Evolutionary conservation across 306 rosid genomes (phyloP), one percentile per base, ranked within the genome.

Genomic region (Citrullus colocynthis): DNA sequence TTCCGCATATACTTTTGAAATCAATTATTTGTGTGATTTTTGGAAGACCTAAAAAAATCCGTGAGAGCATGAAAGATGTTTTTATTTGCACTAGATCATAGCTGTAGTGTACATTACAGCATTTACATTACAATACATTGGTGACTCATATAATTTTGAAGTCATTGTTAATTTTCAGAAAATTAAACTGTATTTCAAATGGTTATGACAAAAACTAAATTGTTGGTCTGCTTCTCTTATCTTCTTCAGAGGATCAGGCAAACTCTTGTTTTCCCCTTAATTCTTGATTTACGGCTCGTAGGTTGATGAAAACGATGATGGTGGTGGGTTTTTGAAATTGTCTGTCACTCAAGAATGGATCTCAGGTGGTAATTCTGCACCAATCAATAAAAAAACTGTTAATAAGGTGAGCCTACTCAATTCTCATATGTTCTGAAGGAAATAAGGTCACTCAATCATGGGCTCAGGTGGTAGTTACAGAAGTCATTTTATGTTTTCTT

Each of bases 321-420:
- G 62, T 6, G 88, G 83, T 60, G 97, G 97, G 18, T 90, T 90
- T 87, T 82, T 91, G 88, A 94, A 94, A 83, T 89, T 94, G 77
- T 56, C 94, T 42, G 83, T 77, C 32, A 87, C 97, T 77, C 84
- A 79, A 30, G 90, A 89, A 76, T 91, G 98, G 98, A 21, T 91
- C 62, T 80, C 81, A 76, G 98, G 98, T 30, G 90, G 87, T 64
- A 82, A 71, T 64, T 80, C 90, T 79, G 90, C 93, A 54, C 98
- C 96, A 55, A 45, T 59, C 54, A 94, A 91, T 84, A 90, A 81
- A 85, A 94, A 90, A 82, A 72, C 72, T 77, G 56, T 66, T 45
- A 88, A 91, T 56, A 90, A 90, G 96, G 98, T 94, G 77, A 72
- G 81, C 61, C 60, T 44, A 11, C 57, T 48, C 37, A 7, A 34